phyloP scores from a whole-genome alignment of 2,329 filamentous ascomycete species.

The Graphilbum ipis-grandicollis region DNA sequence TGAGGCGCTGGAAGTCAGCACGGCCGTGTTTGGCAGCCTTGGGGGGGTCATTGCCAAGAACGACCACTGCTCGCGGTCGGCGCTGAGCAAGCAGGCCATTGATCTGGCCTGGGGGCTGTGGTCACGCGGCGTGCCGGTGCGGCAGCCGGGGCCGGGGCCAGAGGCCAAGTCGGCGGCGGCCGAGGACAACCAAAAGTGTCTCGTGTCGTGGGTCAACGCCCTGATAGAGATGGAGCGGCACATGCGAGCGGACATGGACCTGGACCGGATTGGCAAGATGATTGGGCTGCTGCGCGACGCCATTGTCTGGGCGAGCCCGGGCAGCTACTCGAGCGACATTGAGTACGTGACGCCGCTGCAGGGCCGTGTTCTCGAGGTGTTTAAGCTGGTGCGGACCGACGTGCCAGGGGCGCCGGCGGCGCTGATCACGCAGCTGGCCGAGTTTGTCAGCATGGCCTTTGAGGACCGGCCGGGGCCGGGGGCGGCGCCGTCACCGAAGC shows the following conservation, averaged over 20 bases:
- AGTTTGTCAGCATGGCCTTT: constrained; percentile 57
- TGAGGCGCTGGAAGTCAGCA: constrained; percentile 50
- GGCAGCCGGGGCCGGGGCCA: constrained; percentile 8
- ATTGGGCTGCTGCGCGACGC: constrained; percentile 54
- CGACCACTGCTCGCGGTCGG: constrained; percentile 22
- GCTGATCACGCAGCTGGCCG: constrained; percentile 52
- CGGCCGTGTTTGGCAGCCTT: constrained; percentile 51
- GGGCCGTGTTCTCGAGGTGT: constrained; percentile 45
- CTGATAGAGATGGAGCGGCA: constrained; percentile 66
- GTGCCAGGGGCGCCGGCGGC: constrained; percentile 45
- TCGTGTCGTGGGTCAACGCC: constrained; percentile 68
- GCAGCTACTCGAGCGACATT: constrained; percentile 52
- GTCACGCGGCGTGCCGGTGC: constrained; percentile 44
- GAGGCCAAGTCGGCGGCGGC: constrained; percentile 12
- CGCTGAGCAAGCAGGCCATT: constrained; percentile 33
- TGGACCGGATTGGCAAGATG: constrained; percentile 47
- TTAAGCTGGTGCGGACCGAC: constrained; percentile 52
- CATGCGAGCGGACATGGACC: constrained; percentile 44
- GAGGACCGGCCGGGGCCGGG: constrained; percentile 17
- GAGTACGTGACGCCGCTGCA: constrained; percentile 62
- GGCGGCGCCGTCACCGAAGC: constrained; percentile 23
- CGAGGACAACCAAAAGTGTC: constrained; percentile 59
- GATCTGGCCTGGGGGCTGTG: constrained; percentile 52
- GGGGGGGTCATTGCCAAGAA: constrained; percentile 41
- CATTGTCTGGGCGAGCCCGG: constrained; percentile 50